phyloP scores from a whole-genome alignment of 192 early-diverging fungal species.

The Ambispora gerdemannii region DNA sequence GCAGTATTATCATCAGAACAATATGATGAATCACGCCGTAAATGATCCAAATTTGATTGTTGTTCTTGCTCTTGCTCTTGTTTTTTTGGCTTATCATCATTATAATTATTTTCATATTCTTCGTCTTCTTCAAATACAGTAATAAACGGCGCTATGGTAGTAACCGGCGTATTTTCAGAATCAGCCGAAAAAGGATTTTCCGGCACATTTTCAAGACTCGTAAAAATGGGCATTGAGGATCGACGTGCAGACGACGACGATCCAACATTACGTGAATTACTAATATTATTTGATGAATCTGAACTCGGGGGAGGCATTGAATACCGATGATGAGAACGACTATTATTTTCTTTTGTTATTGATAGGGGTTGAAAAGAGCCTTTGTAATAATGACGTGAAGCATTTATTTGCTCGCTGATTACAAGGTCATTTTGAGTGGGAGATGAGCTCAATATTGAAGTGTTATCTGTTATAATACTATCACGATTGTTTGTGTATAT shows the following conservation, averaged over 20 bases:
- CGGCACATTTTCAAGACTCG: neutral
- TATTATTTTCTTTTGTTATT: neutral
- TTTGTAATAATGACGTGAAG: neutral
- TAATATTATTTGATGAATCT: neutral
- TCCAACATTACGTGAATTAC: neutral
- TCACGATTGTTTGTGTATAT: neutral
- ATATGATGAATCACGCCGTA: neutral
- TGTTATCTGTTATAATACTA: slow-evolving; percentile 7
- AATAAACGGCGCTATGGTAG: neutral
- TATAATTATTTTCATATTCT: neutral
- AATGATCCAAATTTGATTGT: neutral
- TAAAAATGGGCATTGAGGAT: slow-evolving; percentile 15
- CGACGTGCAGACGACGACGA: neutral
- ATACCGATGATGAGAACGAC: neutral
- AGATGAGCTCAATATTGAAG: slow-evolving; percentile 9
- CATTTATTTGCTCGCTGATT: too few species aligned
- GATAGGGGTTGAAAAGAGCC: neutral
- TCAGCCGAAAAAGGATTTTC: neutral
- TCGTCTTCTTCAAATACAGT: slow-evolving; percentile 4
- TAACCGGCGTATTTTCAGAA: neutral
- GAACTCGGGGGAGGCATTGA: slow-evolving; percentile 2
- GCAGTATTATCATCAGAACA: neutral
- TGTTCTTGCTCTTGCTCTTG: too few species aligned
- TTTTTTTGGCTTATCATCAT: neutral
- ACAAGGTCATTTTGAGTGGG: neutral